phyloP scores from a whole-genome alignment of 176 grass and related monocot species.

The Tillandsia leiboldiana region DNA sequence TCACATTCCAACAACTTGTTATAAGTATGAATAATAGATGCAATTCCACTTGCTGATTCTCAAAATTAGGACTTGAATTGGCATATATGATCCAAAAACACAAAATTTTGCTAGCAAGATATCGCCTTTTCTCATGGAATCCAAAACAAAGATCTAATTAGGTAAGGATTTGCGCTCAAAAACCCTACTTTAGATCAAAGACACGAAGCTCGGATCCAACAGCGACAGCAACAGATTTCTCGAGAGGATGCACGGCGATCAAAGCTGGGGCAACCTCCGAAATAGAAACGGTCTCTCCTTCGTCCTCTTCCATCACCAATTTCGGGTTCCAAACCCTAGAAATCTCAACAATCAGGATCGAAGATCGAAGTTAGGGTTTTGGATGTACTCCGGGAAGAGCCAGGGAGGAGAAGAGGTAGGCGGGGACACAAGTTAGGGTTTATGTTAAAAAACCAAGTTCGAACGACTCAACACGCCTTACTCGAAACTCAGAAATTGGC shows the following conservation, averaged over 20 bases:
- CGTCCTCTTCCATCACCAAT: constrained; percentile 14
- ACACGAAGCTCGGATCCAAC: constrained; percentile 73
- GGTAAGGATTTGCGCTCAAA: not conserved
- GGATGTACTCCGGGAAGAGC: too few relatives aligned
- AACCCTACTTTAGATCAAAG: constrained; percentile 64
- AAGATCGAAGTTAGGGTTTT: not conserved
- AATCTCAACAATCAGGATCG: not conserved
- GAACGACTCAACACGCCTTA: too few relatives aligned
- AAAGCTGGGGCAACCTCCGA: constrained; percentile 72
- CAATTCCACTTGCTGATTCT: too few relatives aligned
- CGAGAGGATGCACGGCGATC: constrained; percentile 48
- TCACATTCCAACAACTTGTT: too few relatives aligned
- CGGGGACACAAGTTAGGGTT: too few relatives aligned
- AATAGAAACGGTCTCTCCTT: constrained; percentile 41
- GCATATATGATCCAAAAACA: not conserved
- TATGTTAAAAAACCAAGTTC: too few relatives aligned
- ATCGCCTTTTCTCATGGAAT: not conserved
- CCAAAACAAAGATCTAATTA: not conserved
- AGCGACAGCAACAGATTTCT: constrained; percentile 51
- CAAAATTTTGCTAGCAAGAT: not conserved
- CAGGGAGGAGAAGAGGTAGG: too few relatives aligned
- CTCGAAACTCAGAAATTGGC: too few relatives aligned
- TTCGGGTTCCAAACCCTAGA: not conserved
- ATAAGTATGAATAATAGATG: too few relatives aligned
- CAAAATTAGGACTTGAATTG: not conserved